Percentiles rank a stretch among this genome's conserved stretches.
Conservation (phyloP, 2,329 filamentous ascomycete species). For the Xylaria digitata region DNA sequence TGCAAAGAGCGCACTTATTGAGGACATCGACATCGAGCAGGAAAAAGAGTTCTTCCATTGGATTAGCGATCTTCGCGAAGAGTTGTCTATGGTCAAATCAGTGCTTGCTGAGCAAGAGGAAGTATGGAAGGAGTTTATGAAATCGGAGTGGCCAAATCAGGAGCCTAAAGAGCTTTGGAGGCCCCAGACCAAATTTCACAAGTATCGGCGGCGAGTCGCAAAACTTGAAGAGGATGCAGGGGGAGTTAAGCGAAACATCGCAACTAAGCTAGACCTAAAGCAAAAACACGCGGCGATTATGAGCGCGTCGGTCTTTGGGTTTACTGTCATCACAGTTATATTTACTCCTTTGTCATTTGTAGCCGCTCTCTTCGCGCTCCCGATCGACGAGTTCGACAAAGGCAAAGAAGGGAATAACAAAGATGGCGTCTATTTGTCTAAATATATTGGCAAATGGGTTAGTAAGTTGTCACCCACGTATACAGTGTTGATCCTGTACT, state of each 20-base stretch:
- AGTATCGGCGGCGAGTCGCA: conserved; percentile 16
- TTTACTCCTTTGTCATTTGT: too few relatives aligned
- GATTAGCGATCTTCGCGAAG: conserved; percentile 26
- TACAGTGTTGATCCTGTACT: background rate
- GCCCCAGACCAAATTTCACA: conserved; percentile 2
- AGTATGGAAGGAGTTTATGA: conserved; percentile 42
- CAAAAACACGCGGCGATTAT: too few relatives aligned
- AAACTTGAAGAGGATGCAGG: conserved; percentile 19
- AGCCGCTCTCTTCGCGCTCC: too few relatives aligned
- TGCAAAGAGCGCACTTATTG: conserved; percentile 2
- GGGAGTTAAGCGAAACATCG: too few relatives aligned
- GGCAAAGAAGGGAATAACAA: conserved; percentile 12
- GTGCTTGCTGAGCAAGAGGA: conserved; percentile 26
- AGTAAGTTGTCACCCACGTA: background rate
- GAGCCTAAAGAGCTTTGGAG: background rate
- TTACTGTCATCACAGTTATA: too few relatives aligned
- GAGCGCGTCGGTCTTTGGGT: too few relatives aligned
- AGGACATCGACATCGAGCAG: conserved; percentile 20
- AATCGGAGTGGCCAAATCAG: conserved; percentile 41
- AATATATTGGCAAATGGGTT: conserved; percentile 26
- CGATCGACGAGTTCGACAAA: background rate
- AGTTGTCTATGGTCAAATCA: conserved; percentile 26
- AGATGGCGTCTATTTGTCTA: conserved; percentile 14
- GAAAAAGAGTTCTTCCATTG: conserved; percentile 19
- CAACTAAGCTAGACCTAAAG: too few relatives aligned